Base-by-base conservation (phyloP, 331 rosid genomes). In the Malus hybrid region DNA sequence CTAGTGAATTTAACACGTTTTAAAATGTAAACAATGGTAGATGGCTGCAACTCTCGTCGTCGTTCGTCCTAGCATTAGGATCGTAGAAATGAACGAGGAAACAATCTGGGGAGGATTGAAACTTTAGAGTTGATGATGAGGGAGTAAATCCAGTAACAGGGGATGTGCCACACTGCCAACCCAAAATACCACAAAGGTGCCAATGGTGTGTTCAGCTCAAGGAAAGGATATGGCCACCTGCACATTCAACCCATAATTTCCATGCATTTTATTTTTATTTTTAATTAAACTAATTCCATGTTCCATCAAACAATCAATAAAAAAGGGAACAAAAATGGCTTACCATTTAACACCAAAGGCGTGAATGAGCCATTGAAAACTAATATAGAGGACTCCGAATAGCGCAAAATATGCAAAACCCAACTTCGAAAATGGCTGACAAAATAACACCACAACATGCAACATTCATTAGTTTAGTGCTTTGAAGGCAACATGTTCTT, bases 171-270 rank as follows among this genome's bases (percentile, higher is more conserved):
- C 75, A 83, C 26, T 5, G 93, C 95, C 86, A 93, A 63, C 63
- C 85, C 72, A n/a, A 89, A 57, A 75, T 93, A 93, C 98, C 95
- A 90, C 8, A 90, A 26, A 26, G 98, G 91, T 66, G 95, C 88
- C 91, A 84, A 90, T 0, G 91, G 89, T 22, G 84, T 86, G 66
- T 83, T 76, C 19, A 93, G 90, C 87, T 88, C 91, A 2, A 93
- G 84, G 83, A 93, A 93, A 57, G 98, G 96, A 82, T 93, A 93
- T 1, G 98, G 96, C 96, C 98, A 84, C 85, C 88, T 84, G 72
- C 28, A 79, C 66, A 6, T 9, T 13, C 32, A 68, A 16, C 8
- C 19, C 57, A 52, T 2, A 9, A 9, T 39, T 9, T 39, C 12
- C 46, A 39, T 39, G 46, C 4, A 39, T 8, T 39, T 39, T 39